phyloP scores from a whole-genome alignment of 371 early-diverging fungal species.

The Cladochytrium tenue region DNA sequence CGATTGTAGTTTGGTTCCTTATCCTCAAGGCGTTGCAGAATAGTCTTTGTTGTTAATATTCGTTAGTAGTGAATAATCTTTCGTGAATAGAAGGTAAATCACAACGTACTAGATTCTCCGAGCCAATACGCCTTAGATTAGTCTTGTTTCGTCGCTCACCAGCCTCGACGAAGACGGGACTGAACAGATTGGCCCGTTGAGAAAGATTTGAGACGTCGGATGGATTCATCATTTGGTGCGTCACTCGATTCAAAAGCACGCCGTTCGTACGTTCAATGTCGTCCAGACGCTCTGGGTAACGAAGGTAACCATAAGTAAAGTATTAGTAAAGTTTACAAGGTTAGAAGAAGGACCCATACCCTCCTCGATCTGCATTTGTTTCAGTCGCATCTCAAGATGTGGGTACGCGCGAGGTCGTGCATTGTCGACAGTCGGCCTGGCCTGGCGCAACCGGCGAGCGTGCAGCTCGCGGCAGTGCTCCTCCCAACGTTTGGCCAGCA shows the following conservation, averaged over 20 bases:
- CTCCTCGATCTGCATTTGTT: constrained; percentile 40
- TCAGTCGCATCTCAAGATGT: constrained; percentile 43
- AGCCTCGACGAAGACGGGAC: constrained; percentile 3
- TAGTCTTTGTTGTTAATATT: constrained; percentile 11
- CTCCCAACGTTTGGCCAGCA: constrained; percentile 45
- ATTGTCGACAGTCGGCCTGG: constrained; percentile 38
- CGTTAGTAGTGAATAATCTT: neutral
- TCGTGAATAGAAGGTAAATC: neutral
- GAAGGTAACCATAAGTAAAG: neutral
- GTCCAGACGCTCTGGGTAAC: constrained; percentile 27
- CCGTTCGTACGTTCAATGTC: constrained; percentile 39
- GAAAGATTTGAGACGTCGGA: constrained; percentile 16
- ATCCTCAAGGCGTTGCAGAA: constrained; percentile 38
- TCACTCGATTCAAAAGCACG: constrained; percentile 41
- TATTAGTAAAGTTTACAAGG: too few relatives aligned
- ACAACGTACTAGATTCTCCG: constrained; percentile 25
- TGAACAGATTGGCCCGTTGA: constrained; percentile 4
- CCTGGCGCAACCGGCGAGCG: constrained; percentile 27
- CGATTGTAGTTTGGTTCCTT: constrained; percentile 38
- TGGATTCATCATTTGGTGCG: constrained; percentile 33
- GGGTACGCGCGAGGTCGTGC: constrained; percentile 32
- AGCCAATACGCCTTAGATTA: constrained; percentile 18
- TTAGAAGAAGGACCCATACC: too few relatives aligned
- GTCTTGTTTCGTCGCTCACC: constrained; percentile 18
- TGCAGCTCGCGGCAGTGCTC: constrained; percentile 30